Base-by-base conservation (phyloP, 495 filamentous ascomycete genomes). In the Cudoniella acicularis region DNA sequence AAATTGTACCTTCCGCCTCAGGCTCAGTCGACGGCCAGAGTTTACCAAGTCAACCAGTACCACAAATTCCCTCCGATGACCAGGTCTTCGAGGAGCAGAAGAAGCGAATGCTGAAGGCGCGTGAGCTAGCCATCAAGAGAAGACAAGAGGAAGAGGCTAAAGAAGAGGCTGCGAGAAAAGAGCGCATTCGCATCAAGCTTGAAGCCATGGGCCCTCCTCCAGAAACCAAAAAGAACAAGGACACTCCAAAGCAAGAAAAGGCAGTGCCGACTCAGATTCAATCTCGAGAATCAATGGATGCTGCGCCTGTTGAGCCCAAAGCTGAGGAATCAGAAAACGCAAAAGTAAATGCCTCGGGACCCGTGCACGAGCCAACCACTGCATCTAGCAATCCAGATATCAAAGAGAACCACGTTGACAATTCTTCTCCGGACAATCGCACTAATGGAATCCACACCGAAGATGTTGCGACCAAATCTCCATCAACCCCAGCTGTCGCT, bases 141-240 rank as follows among this genome's bases (percentile, higher is more conserved):
- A 81, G 86, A 59, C 69, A 86, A 56, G 92, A 97, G 57, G 81
- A 94, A 65, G 92, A 96, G 64, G 88, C 86, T 36, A 79, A 77
- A 53, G 88, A 93, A 66, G 90, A 94, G 68, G 85, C 87, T 11
- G 94, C 80, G 18, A 86, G 81, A 60, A 82, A 85, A 62, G 92
- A 96, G 69, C 81, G 94, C 45, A 90, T 98, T 63, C 81, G 85
- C 26, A 78, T 89, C 62, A 96, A 93, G 73, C 77, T 98, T 51
- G 91, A 88, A 64, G 81, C 81, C 4, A 73, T 98, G 62, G 92
- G 89, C 0, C 79, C 85, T 46, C 70, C 84, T 4, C 88, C 88
- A 2, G 79, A 89, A 46, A 86, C 85, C 36, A 81, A 80, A 49
- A 77, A 70, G 57, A 73, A 70, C 11, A 82, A 79, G 60, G 80